phyloP scores from a whole-genome alignment of 2,329 filamentous ascomycete genomes.

The Alternaria brassicae region DNA sequence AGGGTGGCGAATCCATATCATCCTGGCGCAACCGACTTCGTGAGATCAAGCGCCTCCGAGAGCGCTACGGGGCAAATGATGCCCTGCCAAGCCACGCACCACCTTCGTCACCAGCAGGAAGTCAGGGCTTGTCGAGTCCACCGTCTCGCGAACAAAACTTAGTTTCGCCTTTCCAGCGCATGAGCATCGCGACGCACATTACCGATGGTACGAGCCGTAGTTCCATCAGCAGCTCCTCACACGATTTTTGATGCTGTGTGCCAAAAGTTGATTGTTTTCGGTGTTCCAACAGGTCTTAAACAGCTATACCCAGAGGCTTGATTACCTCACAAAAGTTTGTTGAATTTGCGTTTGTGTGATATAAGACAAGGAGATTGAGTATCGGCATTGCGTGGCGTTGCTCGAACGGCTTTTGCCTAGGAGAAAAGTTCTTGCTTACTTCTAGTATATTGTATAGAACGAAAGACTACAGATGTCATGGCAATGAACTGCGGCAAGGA shows the following conservation, averaged over 20 bases:
- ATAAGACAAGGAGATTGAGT: background rate
- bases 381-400: constrained; percentile 10
- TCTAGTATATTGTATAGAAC: background rate
- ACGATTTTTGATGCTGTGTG: constrained; percentile 30
- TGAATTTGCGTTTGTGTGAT: background rate
- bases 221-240: constrained; percentile 46
- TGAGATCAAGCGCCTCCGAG: constrained; percentile 82
- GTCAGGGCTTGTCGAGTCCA: constrained; percentile 36
- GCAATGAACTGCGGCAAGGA: background rate
- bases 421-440: background rate
- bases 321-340: constrained; percentile 13
- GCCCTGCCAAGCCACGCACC: constrained; percentile 18
- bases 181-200: constrained; percentile 46
- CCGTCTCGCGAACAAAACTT: constrained; percentile 39
- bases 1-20: constrained; percentile 82
- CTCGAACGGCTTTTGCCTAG: background rate
- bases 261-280: constrained; percentile 15
- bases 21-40: constrained; percentile 88
- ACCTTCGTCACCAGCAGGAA: constrained; percentile 32
- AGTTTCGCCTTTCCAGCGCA: constrained; percentile 42
- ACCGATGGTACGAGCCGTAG: constrained; percentile 49
- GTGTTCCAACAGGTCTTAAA: constrained; percentile 11
- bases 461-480: background rate
- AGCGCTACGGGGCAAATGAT: constrained; percentile 54
- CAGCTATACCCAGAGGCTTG: constrained; percentile 12